phyloP scores from a whole-genome alignment of 1,284 basidiomycete genomes.

The Ustilago tritici region DNA sequence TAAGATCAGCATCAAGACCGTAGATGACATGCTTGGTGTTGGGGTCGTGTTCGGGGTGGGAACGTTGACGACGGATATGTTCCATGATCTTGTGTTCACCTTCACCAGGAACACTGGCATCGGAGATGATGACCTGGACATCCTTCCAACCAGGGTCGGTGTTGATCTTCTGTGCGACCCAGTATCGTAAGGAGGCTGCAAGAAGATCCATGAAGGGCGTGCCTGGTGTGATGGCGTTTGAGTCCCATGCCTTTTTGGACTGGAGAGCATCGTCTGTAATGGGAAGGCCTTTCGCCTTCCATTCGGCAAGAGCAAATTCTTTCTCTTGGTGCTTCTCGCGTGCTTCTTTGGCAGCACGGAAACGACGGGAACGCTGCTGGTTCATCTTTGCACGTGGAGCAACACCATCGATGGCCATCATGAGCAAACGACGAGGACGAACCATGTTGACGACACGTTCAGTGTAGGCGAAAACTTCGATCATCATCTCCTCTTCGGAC shows the following conservation, averaged over 20 bases:
- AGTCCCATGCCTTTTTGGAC: conserved; percentile 88
- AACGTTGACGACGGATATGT: conserved; percentile 90
- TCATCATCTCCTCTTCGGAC: conserved; percentile 99
- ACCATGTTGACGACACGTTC: conserved; percentile 98
- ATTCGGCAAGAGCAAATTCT: conserved; percentile 82
- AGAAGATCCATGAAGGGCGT: conserved; percentile 98
- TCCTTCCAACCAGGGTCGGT: conserved; percentile 92
- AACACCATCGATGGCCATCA: conserved; percentile 99
- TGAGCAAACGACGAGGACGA: conserved; percentile 90
- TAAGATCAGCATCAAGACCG: conserved; percentile 97
- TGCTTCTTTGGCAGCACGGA: conserved; percentile 93
- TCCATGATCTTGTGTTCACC: conserved; percentile 99
- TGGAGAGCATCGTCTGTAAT: conserved; percentile 84
- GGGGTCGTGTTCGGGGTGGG: conserved; percentile 87
- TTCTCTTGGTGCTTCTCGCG: conserved; percentile 90
- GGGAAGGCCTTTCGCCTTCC: conserved; percentile 89
- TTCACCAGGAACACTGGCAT: conserved; percentile 96
- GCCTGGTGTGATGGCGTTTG: conserved; percentile 96
- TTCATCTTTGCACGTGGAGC: conserved; percentile 99
- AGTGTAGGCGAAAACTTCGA: conserved; percentile 96
- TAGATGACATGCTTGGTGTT: conserved; percentile 98
- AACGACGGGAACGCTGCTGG: conserved; percentile 94
- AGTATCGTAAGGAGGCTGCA: conserved; percentile 88
- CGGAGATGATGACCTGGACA: conserved; percentile 89
- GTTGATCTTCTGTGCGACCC: conserved; percentile 96